Percentiles rank a stretch among this genome's conserved stretches.
Evolutionary conservation across 148 eudicot genomes (phyloP).

Genomic region (Camellia sinensis): DNA sequence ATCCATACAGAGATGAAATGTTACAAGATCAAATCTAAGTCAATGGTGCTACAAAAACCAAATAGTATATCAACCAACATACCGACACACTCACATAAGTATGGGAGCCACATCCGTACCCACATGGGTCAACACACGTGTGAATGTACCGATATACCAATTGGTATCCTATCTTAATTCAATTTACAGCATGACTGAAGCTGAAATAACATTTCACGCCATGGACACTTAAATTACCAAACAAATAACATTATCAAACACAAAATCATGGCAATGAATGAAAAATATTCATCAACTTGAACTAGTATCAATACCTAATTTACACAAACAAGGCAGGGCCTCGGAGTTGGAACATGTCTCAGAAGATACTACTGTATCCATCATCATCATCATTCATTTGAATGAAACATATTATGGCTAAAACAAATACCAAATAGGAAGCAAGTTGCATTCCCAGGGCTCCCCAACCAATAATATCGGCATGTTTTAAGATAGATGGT

Average conservation of each 20-base stretch:
- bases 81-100: too few species aligned
- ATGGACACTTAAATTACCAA: not conserved
- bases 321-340: not conserved
- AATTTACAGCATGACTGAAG: too few species aligned
- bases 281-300: not conserved
- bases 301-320: not conserved
- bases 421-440: conserved; percentile 56
- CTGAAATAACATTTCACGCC: not conserved
- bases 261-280: not conserved
- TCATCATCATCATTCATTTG: conserved; percentile 51
- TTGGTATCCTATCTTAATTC: too few species aligned
- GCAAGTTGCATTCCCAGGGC: conserved; percentile 75
- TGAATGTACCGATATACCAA: too few species aligned
- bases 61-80: too few species aligned
- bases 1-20: too few species aligned
- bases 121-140: too few species aligned
- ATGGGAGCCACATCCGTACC: too few species aligned
- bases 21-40: too few species aligned
- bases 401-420: conserved; percentile 60
- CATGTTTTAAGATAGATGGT: conserved; percentile 78
- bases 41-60: too few species aligned
- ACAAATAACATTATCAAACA: not conserved
- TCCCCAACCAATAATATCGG: conserved; percentile 85
- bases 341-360: conserved; percentile 19
- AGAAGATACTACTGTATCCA: conserved; percentile 37